Base-by-base conservation (phyloP, 305 asterid genomes). In the Fraxinus sp. region DNA sequence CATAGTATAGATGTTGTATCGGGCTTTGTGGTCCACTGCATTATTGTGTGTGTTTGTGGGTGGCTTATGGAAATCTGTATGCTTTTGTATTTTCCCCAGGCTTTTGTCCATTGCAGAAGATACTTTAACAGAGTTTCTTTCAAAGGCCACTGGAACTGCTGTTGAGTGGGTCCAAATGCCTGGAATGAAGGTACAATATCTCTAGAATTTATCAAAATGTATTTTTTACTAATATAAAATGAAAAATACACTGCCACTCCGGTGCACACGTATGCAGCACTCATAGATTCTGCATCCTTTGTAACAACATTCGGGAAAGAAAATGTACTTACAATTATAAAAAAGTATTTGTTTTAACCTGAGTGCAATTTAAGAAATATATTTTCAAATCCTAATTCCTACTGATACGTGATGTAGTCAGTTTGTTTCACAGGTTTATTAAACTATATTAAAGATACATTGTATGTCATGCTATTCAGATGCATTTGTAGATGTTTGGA, bases 121-220 rank as follows among this genome's bases (percentile, higher is more conserved):
- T 49, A 89, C 89, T 89, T 81, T 86, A 83, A 79, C 98, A 90
- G 98, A 92, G 93, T 94, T 94, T 94, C 90, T 94, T 78, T 94
- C 98, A 28, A 94, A 94, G 97, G 98, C 98, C 79, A 94, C 98
- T 86, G 98, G 97, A 92, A 94, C 98, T 79, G 98, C 98, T 89
- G 97, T 94, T 81, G 98, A 94, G 98, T 94, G 97, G 98, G 94
- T 94, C 93, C 98, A 93, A 90, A 94, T 94, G 98, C 98, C 98
- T 93, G 98, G 98, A 94, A 94, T 94, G 98, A 94, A 94, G 98
- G 98, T 96, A 73, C 70, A 24, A 26, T 57, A 64, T 64, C 73
- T 64, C 73, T 62, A 62, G 75, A 78, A 57, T 36, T 18, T 62
- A 32, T 73, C 82, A 46, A 76, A 71, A 33, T 78, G 79, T 35